phyloP scores from a whole-genome alignment of 495 filamentous ascomycete species.

The Massariosphaeria phaeospora region DNA sequence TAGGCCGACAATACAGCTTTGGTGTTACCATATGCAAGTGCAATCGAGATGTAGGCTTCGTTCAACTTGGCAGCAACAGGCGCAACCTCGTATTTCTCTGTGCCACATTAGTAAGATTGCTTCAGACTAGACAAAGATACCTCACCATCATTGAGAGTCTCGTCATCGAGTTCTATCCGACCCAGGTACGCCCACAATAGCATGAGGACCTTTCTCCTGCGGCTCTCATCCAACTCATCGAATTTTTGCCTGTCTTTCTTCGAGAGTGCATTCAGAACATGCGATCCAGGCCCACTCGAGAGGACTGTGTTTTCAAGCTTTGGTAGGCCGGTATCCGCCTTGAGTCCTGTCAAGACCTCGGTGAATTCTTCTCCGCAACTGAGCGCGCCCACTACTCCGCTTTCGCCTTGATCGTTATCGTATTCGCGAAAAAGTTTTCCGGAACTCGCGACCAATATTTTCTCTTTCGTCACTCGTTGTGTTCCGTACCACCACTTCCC shows the following conservation, averaged over 20 bases:
- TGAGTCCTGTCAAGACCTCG: slow-evolving; percentile 64
- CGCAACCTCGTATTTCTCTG: slow-evolving; percentile 70
- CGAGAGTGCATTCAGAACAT: slow-evolving; percentile 53
- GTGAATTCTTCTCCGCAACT: slow-evolving; percentile 80
- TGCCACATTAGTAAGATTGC: slow-evolving; percentile 4
- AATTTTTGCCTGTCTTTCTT: slow-evolving; percentile 67
- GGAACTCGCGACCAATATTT: slow-evolving; percentile 82
- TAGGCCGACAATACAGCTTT: slow-evolving; percentile 78
- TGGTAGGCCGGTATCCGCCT: slow-evolving; percentile 65
- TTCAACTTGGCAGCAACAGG: slow-evolving; percentile 79
- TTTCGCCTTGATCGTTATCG: slow-evolving; percentile 71
- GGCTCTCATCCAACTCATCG: slow-evolving; percentile 61
- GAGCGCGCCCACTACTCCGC: slow-evolving; percentile 71
- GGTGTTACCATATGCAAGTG: slow-evolving; percentile 81
- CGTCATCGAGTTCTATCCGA: slow-evolving; percentile 71
- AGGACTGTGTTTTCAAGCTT: slow-evolving; percentile 77
- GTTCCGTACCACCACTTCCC: slow-evolving; percentile 99
- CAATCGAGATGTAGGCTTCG: slow-evolving; percentile 78
- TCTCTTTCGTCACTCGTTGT: slow-evolving; percentile 83
- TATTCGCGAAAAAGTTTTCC: slow-evolving; percentile 92
- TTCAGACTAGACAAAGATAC: slow-evolving; percentile 23
- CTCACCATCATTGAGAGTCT: slow-evolving; percentile 66
- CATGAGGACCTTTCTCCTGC: slow-evolving; percentile 76
- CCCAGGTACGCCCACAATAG: slow-evolving; percentile 94
- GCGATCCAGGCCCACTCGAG: slow-evolving; percentile 49